Percentiles rank a stretch among this genome's conserved stretches.
These are phyloP conservation scores for Plasmodium yoelii DNA, from an alignment of 169 alveolate genomes.

Conservation along the genomic window DNA sequence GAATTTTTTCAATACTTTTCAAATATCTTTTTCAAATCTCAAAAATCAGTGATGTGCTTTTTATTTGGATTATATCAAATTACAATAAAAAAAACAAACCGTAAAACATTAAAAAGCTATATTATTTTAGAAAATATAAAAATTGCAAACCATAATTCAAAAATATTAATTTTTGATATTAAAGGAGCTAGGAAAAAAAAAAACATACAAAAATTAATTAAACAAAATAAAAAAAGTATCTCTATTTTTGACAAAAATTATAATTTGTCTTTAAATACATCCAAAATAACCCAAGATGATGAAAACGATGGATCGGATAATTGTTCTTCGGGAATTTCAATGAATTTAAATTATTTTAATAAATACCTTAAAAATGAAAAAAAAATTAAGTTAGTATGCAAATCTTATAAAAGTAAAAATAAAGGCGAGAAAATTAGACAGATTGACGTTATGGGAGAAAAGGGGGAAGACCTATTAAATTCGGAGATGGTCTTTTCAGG, in stretches of 20 bases:
- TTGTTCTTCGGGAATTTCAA: constrained; percentile 32
- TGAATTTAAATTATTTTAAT: constrained; percentile 27
- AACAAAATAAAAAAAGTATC: constrained; percentile 31
- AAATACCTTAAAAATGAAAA: constrained; percentile 37
- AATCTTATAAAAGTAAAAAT: neutral
- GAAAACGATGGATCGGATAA: constrained; percentile 16
- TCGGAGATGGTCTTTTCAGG: neutral
- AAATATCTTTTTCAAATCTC: constrained; percentile 24
- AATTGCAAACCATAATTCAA: constrained; percentile 37
- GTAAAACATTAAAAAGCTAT: constrained; percentile 40
- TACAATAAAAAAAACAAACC: constrained; percentile 41
- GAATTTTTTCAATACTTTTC: constrained; percentile 74
- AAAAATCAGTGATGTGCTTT: constrained; percentile 52
- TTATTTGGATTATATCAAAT: constrained; percentile 67
- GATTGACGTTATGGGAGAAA: neutral
- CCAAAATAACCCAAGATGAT: constrained; percentile 20
- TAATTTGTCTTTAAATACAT: constrained; percentile 20
- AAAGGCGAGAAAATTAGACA: neutral
- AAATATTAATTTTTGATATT: constrained; percentile 72
- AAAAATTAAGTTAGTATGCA: constrained; percentile 9
- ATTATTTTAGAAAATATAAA: constrained; percentile 70
- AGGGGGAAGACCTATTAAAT: neutral
- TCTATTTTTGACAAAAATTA: constrained; percentile 44
- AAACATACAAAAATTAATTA: constrained; percentile 59
- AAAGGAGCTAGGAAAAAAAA: constrained; percentile 76